Conservation (phyloP, 257 asterid species). For the Scutellaria galericulata region DNA sequence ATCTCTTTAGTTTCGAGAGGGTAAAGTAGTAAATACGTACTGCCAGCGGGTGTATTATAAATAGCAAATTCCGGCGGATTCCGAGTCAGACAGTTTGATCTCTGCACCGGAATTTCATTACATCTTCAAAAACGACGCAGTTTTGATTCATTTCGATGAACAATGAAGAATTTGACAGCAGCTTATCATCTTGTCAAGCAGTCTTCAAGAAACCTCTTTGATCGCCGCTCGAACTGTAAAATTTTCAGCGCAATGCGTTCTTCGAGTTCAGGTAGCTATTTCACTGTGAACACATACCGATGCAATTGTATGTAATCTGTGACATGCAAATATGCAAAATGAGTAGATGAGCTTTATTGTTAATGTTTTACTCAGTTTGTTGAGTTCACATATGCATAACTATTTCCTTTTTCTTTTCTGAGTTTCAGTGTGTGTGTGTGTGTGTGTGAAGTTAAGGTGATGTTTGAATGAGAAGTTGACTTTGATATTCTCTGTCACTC, state of each 20-base stretch:
- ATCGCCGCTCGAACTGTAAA: slow-evolving; percentile 37
- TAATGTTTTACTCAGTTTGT: not conserved
- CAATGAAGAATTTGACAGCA: slow-evolving; percentile 62
- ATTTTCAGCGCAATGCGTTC: slow-evolving; percentile 38
- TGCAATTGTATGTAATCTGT: slow-evolving; percentile 9
- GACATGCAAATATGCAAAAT: slow-evolving; percentile 15
- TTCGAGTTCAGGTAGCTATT: slow-evolving; percentile 50
- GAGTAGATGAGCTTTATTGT: not conserved
- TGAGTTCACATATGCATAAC: not conserved
- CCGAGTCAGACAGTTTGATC: not conserved
- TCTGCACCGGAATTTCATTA: not conserved
- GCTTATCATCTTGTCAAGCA: slow-evolving; percentile 50
- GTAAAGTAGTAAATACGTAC: slow-evolving; percentile 1
- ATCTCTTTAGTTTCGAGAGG: not conserved
- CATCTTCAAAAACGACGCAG: slow-evolving; percentile 12
- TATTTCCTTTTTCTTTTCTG: not conserved
- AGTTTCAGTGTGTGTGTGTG: too few species aligned
- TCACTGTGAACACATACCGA: not conserved
- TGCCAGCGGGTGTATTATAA: not conserved
- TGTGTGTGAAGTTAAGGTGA: not conserved
- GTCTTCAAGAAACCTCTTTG: slow-evolving; percentile 38
- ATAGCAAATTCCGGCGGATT: slow-evolving; percentile 3
- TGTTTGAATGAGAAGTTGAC: not conserved
- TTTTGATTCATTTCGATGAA: slow-evolving; percentile 16
- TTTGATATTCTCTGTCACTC: not conserved